Conservation (phyloP, 106 monocot genomes). For the Apostasia ramifera region DNA sequence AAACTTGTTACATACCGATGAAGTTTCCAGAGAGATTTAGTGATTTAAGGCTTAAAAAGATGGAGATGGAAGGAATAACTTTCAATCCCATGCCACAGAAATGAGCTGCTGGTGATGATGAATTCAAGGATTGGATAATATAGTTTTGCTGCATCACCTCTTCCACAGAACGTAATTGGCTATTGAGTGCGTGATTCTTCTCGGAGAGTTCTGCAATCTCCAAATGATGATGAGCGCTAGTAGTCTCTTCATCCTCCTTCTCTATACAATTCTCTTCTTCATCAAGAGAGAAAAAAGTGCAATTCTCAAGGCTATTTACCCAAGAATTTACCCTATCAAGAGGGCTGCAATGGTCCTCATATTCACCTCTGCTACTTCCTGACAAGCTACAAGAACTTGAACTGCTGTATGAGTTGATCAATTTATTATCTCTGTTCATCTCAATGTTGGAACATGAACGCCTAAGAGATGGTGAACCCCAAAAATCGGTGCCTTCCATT, state of each 20-base stretch:
- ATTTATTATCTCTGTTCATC: constrained; percentile 18
- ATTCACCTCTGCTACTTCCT: neutral
- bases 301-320: constrained; percentile 55
- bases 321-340: constrained; percentile 67
- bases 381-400: constrained; percentile 31
- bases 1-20: constrained; percentile 38
- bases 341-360: constrained; percentile 26
- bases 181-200: constrained; percentile 19
- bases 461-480: constrained; percentile 39
- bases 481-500: constrained; percentile 12
- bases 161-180: constrained; percentile 16
- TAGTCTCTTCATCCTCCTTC: constrained; percentile 1
- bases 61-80: constrained; percentile 49
- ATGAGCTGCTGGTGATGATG: constrained; percentile 52
- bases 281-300: constrained; percentile 6
- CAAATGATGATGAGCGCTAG: neutral
- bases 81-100: constrained; percentile 63
- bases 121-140: constrained; percentile 60
- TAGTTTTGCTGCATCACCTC: constrained; percentile 50
- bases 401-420: constrained; percentile 3
- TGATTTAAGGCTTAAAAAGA: constrained; percentile 55
- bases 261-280: constrained; percentile 6
- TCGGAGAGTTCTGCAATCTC: constrained; percentile 43
- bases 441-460: constrained; percentile 84
- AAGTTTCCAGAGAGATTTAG: constrained; percentile 74